Base-by-base conservation (phyloP, 495 filamentous ascomycete genomes). In the Recurvomyces mirabilis region DNA sequence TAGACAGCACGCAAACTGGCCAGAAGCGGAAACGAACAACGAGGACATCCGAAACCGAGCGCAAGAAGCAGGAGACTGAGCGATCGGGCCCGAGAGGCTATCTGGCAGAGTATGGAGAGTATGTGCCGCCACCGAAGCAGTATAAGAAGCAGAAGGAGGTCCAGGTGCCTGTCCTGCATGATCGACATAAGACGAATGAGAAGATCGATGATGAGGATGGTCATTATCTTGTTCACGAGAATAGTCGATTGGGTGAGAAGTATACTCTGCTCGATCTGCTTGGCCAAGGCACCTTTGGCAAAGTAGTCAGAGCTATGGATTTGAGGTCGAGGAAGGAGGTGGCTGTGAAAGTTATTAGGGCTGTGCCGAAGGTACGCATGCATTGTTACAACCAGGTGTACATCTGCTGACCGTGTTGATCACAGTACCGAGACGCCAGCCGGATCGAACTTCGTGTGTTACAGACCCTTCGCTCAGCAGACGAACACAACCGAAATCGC, bases 201-300 rank as follows among this genome's bases (percentile, higher is more conserved):
- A 73, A 79, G 65, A 79, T 85, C 38, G 91, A 98, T 54, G 91
- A 96, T 48, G 87, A 95, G 34, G 91, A 98, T 54, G 91, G 91
- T 13, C 91, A 98, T 59, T 96, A 94, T 56, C 83, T 94, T 53
- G 87, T 98, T 12, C 74, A 78, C 2, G 80, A 84, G 28, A 82
- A 93, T 45, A 81, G 79, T 13, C 72, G 79, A 46, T 64, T 98
- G 28, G 94, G 89, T 35, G 77, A 89, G 20, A 71, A 84, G 79
- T 98, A 98, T 63, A 74, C 82, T 62, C 87, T 98, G 49, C 68
- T 79, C 47, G 81, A 81, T 56, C 73, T 95, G 18, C 79, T 98
- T 9, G 91, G 91, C 19, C 91, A 98, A 64, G 91, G 91, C 33
- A 98, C 91, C 0, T 98, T 98, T 58, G 91, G 91, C 40, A 98